Evolutionary conservation across 306 rosid genomes (phyloP).

Genomic region (Cicer judaicum): DNA sequence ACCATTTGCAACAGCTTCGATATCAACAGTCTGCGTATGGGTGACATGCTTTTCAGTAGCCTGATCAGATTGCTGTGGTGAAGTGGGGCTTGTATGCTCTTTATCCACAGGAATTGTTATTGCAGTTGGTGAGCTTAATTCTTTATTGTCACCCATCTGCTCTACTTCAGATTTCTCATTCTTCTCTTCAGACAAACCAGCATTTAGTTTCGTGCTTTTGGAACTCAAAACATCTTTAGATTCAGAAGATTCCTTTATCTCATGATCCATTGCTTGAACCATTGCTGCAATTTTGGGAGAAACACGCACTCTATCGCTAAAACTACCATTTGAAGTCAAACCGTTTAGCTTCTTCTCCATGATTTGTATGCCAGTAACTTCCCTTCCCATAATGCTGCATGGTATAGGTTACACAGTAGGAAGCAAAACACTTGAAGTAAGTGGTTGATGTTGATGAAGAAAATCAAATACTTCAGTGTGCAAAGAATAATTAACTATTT

Average conservation of each 20-base stretch:
- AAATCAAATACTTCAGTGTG: not conserved
- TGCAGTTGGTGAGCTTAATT: conserved; percentile 54
- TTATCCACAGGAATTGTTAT: conserved; percentile 50
- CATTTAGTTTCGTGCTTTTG: conserved; percentile 55
- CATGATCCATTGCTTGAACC: conserved; percentile 66
- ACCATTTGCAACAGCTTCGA: conserved; percentile 53
- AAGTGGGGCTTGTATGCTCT: conserved; percentile 54
- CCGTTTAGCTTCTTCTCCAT: conserved; percentile 61
- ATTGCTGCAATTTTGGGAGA: conserved; percentile 70
- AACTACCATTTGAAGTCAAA: conserved; percentile 53
- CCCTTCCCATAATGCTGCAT: conserved; percentile 93
- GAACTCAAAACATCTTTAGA: conserved; percentile 56
- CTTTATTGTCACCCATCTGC: conserved; percentile 50
- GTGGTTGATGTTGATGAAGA: conserved; percentile 17
- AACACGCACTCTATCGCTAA: conserved; percentile 58
- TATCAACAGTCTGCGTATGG: conserved; percentile 44
- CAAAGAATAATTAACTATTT: conserved; percentile 23
- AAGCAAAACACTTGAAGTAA: conserved; percentile 22
- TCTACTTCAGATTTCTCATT: conserved; percentile 59
- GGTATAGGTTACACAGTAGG: conserved; percentile 35
- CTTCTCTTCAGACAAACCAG: conserved; percentile 50
- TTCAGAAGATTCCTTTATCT: conserved; percentile 64
- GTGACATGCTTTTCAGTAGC: conserved; percentile 59
- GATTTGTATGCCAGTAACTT: conserved; percentile 63
- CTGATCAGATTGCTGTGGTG: conserved; percentile 60